phyloP scores from a whole-genome alignment of 768 basidiomycete genomes.

The Tulasnella sp. region DNA sequence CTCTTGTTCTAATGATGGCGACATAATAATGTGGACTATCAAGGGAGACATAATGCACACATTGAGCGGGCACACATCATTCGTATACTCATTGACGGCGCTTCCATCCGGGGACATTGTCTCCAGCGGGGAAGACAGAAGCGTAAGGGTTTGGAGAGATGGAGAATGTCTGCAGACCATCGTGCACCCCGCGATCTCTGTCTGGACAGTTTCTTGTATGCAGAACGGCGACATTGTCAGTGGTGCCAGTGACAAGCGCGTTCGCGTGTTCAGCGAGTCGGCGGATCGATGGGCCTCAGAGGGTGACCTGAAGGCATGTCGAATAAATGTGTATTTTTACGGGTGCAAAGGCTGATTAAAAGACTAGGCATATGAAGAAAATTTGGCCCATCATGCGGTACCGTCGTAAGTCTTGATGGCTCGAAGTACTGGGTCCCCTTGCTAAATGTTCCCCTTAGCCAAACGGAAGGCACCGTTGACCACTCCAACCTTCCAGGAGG shows the following conservation, averaged over 20 bases:
- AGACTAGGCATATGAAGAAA: constrained; percentile 43
- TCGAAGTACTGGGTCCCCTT: neutral
- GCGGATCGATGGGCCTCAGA: constrained; percentile 63
- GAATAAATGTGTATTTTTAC: neutral
- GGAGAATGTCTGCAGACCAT: constrained; percentile 84
- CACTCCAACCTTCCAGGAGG: constrained; percentile 77
- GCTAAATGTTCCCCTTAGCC: constrained; percentile 26
- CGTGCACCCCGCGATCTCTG: constrained; percentile 90
- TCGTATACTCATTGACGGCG: constrained; percentile 82
- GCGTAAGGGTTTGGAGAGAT: constrained; percentile 88
- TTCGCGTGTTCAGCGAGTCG: constrained; percentile 73
- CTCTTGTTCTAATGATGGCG: constrained; percentile 92
- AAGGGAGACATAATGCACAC: constrained; percentile 66
- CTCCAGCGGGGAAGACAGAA: constrained; percentile 90
- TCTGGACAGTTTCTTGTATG: constrained; percentile 84
- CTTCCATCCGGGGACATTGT: constrained; percentile 74
- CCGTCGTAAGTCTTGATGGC: constrained; percentile 36
- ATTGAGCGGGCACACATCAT: constrained; percentile 91
- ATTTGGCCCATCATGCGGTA: constrained; percentile 66
- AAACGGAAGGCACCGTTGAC: constrained; percentile 87
- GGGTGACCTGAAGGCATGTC: constrained; percentile 41
- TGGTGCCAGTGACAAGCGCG: constrained; percentile 76
- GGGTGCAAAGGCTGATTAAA: neutral
- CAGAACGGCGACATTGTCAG: constrained; percentile 88
- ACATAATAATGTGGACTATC: constrained; percentile 86